Base-by-base conservation (phyloP, 768 basidiomycete species). In the Pulveroboletus ravenelii region DNA sequence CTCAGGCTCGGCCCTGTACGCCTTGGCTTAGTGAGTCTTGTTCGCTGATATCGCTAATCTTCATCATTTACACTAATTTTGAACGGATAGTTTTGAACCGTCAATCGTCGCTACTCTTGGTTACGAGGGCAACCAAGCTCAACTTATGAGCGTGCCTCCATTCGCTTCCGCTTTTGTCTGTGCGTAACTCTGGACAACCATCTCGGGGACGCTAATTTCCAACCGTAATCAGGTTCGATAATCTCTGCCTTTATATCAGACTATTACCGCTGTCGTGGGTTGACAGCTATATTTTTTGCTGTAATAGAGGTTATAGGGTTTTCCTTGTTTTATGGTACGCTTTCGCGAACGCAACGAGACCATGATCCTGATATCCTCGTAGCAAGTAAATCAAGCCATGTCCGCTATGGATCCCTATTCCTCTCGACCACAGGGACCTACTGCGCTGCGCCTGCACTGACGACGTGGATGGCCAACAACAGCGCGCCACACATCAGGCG, bases 51-150 rank as follows among this genome's bases (percentile, higher is more conserved):
- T 71, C 8, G 18, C 64, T 15, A 12, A 17, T 17, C 12, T 74
- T n/a, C n/a, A 23, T 74, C 3, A 69, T 70, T 35, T 14, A 73
- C 15, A 70, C 77, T 31, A 14, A 48, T 27, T 45, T 7, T 43
- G 29, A 42, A 57, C 69, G 38, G 53, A 47, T 41, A 81, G 87
- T 57, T 89, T 91, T 66, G 71, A 80, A 8, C 88, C 88, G 6
- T 82, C 84, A 4, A 87, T 91, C 64, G 79, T 90, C 10, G 70
- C 78, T 29, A 71, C 73, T 15, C 74, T 86, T 3, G 84, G 84
- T 17, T 84, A 77, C 62, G 73, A 73, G 2, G 73, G 76, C 0
- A 70, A 77, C 30, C 63, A 70, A 20, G 78, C 80, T 10, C 83
- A 86, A 58, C 70, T 87, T 2, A 79, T 82, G 74, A 82, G 78